These are phyloP conservation scores for Oryza brachyantha DNA, from an alignment of 176 grass and related monocot genomes.

Conservation along the genomic window DNA sequence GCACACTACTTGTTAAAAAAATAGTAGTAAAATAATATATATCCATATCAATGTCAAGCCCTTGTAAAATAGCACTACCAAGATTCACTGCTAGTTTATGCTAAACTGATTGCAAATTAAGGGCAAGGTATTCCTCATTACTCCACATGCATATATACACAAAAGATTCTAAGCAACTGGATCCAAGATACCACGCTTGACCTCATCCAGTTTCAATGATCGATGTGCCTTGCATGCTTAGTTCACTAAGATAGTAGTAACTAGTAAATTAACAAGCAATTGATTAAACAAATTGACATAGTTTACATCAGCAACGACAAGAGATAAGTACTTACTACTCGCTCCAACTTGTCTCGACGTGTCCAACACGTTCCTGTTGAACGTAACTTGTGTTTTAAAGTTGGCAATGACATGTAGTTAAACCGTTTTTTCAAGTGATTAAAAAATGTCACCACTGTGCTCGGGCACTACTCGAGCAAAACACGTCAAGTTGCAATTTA, in stretches of 20 bases:
- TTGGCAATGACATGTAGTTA: not conserved
- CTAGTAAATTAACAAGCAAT: no score
- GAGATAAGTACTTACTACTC: not conserved
- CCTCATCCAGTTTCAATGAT: not conserved
- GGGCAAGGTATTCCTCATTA: not conserved
- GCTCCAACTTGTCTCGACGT: not conserved
- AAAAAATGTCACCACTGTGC: not conserved
- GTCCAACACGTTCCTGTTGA: not conserved
- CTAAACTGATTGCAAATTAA: not conserved
- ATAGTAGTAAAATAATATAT: not conserved
- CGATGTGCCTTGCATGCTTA: not conserved
- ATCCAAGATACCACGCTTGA: conserved; percentile 19
- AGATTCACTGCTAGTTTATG: not conserved
- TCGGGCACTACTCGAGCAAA: not conserved
- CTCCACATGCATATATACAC: not conserved
- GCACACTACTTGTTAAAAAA: not conserved
- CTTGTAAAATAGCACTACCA: not conserved
- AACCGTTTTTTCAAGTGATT: not conserved
- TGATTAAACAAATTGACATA: not conserved
- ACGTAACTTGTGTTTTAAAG: not conserved
- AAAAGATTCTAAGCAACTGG: not conserved
- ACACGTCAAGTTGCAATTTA: not conserved
- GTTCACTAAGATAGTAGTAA: not conserved
- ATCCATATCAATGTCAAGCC: not conserved
- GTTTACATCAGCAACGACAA: not conserved